A percentile compares a stretch with the other conserved stretches of the same genome.
Conservation (phyloP, 129 eudicot species). For the Gnaphalium uliginosum region DNA sequence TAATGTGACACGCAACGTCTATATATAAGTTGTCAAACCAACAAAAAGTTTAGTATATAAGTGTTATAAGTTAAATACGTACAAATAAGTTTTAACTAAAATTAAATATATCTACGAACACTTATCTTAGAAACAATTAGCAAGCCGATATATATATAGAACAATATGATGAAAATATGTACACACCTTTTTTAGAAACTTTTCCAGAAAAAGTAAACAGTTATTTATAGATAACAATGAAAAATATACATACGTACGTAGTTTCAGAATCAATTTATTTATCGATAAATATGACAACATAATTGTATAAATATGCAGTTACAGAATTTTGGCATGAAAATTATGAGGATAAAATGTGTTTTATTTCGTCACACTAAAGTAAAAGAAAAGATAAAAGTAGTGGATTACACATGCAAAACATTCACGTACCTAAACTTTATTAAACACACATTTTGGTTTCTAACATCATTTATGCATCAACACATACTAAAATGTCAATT, state of each 20-base stretch:
- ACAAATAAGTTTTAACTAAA: too few species aligned
- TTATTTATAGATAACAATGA: too few species aligned
- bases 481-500: slow-evolving; percentile 23
- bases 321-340: too few species aligned
- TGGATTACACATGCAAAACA: slow-evolving; percentile 49
- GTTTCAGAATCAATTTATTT: not conserved
- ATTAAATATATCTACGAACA: too few species aligned
- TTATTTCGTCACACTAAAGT: slow-evolving; percentile 36
- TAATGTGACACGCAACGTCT: too few species aligned
- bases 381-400: slow-evolving; percentile 34
- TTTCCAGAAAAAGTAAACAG: not conserved
- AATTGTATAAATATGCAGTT: not conserved
- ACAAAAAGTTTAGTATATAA: too few species aligned
- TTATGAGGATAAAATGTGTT: slow-evolving; percentile 19
- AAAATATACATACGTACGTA: not conserved
- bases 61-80: too few species aligned
- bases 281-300: not conserved
- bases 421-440: slow-evolving; percentile 49
- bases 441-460: slow-evolving; percentile 29
- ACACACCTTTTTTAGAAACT: not conserved
- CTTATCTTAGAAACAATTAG: not conserved
- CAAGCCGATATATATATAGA: too few species aligned
- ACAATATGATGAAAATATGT: not conserved
- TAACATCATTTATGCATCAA: slow-evolving; percentile 26
- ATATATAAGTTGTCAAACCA: too few species aligned